Evolutionary conservation across 1,139 yeast genomes (phyloP).

Genomic region (Saccharomyces hybrid): DNA sequence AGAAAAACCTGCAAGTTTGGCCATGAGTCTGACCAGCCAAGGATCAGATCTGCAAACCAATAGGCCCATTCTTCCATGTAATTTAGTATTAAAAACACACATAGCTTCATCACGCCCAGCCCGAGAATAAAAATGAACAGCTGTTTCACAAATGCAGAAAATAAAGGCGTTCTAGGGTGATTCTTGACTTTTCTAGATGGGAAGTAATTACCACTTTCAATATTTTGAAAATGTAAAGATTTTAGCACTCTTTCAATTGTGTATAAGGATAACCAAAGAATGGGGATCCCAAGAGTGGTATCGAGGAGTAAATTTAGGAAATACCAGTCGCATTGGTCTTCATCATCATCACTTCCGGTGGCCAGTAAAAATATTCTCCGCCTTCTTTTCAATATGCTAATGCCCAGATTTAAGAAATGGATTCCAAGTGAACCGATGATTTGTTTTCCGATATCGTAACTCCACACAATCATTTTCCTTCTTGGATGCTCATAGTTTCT

Average conservation of each 20-base stretch:
- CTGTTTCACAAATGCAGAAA: constrained; percentile 64
- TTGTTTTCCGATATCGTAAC: constrained; percentile 84
- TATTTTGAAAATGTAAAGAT: constrained; percentile 43
- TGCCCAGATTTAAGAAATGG: constrained; percentile 65
- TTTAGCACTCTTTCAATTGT: constrained; percentile 43
- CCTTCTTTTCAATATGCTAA: constrained; percentile 49
- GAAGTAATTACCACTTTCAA: constrained; percentile 72
- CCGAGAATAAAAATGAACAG: constrained; percentile 57
- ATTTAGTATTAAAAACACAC: constrained; percentile 50
- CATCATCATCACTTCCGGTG: constrained; percentile 29
- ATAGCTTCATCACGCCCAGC: constrained; percentile 46
- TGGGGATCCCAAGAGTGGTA: constrained; percentile 91
- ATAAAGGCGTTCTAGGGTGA: constrained; percentile 16
- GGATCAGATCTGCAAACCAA: constrained; percentile 47
- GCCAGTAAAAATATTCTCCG: background rate
- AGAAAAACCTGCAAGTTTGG: constrained; percentile 78
- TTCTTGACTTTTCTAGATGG: constrained; percentile 5
- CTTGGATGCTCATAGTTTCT: constrained; percentile 75
- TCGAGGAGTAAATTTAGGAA: constrained; percentile 80
- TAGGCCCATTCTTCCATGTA: constrained; percentile 39
- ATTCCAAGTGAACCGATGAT: constrained; percentile 78
- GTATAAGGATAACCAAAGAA: constrained; percentile 51
- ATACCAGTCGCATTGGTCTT: constrained; percentile 83
- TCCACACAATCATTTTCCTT: constrained; percentile 84
- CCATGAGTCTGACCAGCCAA: constrained; percentile 73